A percentile compares a stretch with the other conserved stretches of the same genome.
These are phyloP conservation scores for Aurinia saxatilis DNA, from an alignment of 345 rosid species.

Conservation along the genomic window DNA sequence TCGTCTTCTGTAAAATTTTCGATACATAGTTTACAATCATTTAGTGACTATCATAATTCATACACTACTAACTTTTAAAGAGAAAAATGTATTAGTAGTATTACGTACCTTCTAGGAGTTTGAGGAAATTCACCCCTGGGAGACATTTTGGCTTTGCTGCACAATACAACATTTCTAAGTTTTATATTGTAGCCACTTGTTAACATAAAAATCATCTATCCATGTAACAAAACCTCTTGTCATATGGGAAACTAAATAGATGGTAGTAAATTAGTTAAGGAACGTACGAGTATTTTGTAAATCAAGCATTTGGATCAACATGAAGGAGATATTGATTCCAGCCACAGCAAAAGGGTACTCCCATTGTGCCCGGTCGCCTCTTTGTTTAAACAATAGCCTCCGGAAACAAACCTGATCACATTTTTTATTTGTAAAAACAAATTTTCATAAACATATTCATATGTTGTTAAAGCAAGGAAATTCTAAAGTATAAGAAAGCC, in stretches of 20 bases:
- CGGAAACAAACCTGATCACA: conserved; percentile 83
- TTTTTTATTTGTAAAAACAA: conserved; percentile 43
- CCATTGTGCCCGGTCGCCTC: conserved; percentile 81
- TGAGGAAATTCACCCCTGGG: conserved; percentile 70
- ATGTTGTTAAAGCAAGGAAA: neutral
- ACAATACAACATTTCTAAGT: neutral
- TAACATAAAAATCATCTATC: too few species aligned
- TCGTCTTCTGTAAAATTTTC: conserved; percentile 61
- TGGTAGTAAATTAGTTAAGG: neutral
- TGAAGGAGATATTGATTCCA: conserved; percentile 86
- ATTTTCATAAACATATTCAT: conserved; percentile 10
- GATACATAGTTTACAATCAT: neutral
- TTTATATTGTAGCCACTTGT: too few species aligned
- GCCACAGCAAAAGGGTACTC: conserved; percentile 99
- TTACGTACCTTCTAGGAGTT: conserved; percentile 73
- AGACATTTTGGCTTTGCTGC: conserved; percentile 77
- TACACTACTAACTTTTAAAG: too few species aligned
- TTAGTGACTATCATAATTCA: neutral
- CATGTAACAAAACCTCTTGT: too few species aligned
- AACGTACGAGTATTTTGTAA: conserved; percentile 49
- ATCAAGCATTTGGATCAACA: conserved; percentile 96
- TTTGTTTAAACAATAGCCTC: conserved; percentile 87
- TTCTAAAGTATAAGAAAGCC: neutral
- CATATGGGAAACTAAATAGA: neutral
- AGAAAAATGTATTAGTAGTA: neutral